phyloP scores from a whole-genome alignment of 1,139 yeast genomes.

The Blastobotrys raffinosifermentans region DNA sequence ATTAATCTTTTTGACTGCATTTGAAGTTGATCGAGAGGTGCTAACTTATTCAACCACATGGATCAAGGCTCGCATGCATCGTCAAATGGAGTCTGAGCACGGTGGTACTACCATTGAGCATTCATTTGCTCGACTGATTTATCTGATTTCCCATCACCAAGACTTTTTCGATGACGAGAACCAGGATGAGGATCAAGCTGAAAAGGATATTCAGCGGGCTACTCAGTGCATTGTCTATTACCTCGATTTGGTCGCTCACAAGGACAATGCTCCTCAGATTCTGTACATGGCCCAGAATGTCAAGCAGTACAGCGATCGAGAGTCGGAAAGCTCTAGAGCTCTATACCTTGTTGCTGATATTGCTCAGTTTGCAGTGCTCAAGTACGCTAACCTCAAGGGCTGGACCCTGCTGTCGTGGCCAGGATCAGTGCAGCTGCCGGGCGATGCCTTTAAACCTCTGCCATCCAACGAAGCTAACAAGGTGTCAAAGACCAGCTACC shows the following conservation, averaged over 20 bases:
- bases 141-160: conserved; percentile 69
- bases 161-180: conserved; percentile 48
- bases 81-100: conserved; percentile 29
- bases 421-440: conserved; percentile 61
- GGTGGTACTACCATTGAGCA: conserved; percentile 37
- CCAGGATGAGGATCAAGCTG: conserved; percentile 14
- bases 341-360: conserved; percentile 69
- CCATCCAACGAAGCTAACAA: conserved; percentile 28
- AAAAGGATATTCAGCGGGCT: conserved; percentile 14
- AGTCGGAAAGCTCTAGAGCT: conserved; percentile 32
- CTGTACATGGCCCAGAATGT: conserved; percentile 75
- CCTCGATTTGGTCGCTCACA: conserved; percentile 53
- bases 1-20: conserved; percentile 65
- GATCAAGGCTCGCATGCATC: conserved; percentile 55
- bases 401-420: conserved; percentile 84
- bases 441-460: conserved; percentile 61
- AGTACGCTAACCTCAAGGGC: conserved; percentile 48
- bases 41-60: conserved; percentile 57
- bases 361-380: conserved; percentile 59
- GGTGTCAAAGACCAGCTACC: conserved; percentile 38
- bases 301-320: conserved; percentile 68
- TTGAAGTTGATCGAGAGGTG: conserved; percentile 56
- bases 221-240: conserved; percentile 51
- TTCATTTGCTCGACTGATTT: conserved; percentile 60
- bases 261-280: conserved; percentile 64